Base-by-base conservation (phyloP, 148 eudicot genomes). In the Vaccinium macrocarpon region DNA sequence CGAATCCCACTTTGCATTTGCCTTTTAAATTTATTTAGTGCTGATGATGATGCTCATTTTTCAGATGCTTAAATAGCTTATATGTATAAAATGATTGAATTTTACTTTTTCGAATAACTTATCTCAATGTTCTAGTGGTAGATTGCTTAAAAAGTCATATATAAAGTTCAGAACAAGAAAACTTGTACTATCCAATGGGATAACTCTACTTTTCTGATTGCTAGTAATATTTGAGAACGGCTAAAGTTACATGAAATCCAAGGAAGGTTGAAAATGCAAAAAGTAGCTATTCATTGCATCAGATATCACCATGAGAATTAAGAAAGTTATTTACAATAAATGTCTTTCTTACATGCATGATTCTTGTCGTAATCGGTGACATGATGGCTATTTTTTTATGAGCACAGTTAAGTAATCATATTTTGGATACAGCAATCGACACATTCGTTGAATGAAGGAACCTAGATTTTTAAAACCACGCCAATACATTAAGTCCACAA, bases 281-380 rank as follows among this genome's bases (percentile, higher is more conserved):
- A 53, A 78, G 42, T 53, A 78, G 62, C 23, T 29, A 53, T 78
- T 1, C 21, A 18, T 27, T 78, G 38, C 81, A 52, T 32, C 62
- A 80, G 46, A 79, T 57, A 35, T 35, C 38, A 57, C 82, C 71
- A 57, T 71, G 8, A 29, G 82, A 80, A 59, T 80, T 51, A 32
- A 32, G 51, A 51, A 59, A 79, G 48, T 9, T 4, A 3, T 81
- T 11, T 38, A 23, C 71, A 10, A 42, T 57, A 35, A 35, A 35
- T 35, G 38, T 35, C 38, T 35, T 35, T 35, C 3, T 35, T 35
- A 35, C 38, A 35, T 42, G 46, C 46, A 42, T 42, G 46, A 42
- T 42, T 42, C 6, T 42, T 5, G 46, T 42, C 46, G 6, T 42
- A 6, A 5, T 42, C 42, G 72, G 50, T 59, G 51, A n/a, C 35